phyloP scores from a whole-genome alignment of 768 basidiomycete genomes.

The Pisolithus orientalis region DNA sequence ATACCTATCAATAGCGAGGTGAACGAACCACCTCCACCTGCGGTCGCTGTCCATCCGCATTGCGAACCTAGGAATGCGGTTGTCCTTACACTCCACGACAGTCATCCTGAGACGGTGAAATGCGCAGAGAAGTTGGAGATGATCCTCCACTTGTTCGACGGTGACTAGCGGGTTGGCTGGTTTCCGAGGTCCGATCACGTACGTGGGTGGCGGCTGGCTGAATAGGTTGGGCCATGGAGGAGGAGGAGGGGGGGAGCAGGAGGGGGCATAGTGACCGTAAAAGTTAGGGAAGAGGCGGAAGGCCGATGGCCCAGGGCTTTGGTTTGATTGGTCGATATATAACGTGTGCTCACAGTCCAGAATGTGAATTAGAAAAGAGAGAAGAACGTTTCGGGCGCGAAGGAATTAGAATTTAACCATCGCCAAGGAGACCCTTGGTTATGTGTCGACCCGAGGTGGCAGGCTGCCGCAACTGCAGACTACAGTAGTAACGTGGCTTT shows the following conservation, averaged over 20 bases:
- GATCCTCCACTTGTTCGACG: constrained; percentile 26
- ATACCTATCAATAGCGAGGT: constrained; percentile 33
- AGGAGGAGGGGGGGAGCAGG: neutral
- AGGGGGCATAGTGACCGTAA: too few species aligned
- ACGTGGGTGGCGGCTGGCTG: constrained; percentile 2
- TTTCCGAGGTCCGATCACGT: constrained; percentile 15
- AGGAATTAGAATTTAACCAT: too few species aligned
- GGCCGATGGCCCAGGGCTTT: too few species aligned
- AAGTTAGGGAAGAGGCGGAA: too few species aligned
- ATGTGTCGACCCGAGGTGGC: too few species aligned
- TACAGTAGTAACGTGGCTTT: too few species aligned
- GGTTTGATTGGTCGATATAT: too few species aligned
- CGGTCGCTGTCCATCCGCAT: constrained; percentile 18
- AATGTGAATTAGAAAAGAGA: too few species aligned
- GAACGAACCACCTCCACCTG: constrained; percentile 37
- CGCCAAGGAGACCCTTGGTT: too few species aligned
- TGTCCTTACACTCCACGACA: constrained; percentile 25
- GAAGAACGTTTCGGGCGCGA: too few species aligned
- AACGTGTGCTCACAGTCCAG: too few species aligned
- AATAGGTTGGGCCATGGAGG: neutral
- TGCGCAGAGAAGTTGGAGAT: constrained; percentile 29
- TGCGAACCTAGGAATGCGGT: constrained; percentile 20
- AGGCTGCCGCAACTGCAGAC: too few species aligned
- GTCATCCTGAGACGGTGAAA: constrained; percentile 24
- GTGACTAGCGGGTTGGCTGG: constrained; percentile 24